Conservation (phyloP, 306 rosid species). For the Gillenia trifoliata region DNA sequence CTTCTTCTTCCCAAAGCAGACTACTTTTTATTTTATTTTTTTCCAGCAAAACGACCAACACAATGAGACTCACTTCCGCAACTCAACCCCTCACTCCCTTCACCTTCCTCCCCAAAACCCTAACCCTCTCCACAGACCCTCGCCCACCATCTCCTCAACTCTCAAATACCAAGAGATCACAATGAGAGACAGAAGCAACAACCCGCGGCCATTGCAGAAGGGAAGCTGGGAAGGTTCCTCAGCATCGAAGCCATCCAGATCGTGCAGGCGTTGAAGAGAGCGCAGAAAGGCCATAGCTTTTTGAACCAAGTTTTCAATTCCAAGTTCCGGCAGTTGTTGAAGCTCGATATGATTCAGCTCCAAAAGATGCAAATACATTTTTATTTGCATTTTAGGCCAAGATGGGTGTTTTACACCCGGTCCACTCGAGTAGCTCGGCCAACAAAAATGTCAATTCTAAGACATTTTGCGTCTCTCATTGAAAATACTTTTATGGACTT, state of each 20-base stretch:
- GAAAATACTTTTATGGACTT: too few relatives aligned
- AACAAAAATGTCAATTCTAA: too few relatives aligned
- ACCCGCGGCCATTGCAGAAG: conserved; percentile 45
- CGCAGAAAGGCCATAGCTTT: conserved; percentile 12
- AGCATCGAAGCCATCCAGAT: conserved; percentile 59
- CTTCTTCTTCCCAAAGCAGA: not conserved
- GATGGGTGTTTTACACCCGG: too few relatives aligned
- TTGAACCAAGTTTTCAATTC: conserved; percentile 31
- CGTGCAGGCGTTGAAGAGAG: conserved; percentile 44
- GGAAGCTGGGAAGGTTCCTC: conserved; percentile 47
- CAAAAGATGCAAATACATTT: too few relatives aligned
- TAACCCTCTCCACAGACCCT: not conserved
- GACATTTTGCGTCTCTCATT: too few relatives aligned
- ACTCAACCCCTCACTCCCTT: not conserved
- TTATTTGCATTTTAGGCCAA: too few relatives aligned
- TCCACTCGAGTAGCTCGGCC: too few relatives aligned
- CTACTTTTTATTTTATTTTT: not conserved
- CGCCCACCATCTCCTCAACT: not conserved
- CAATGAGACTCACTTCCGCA: not conserved
- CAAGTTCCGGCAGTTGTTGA: conserved; percentile 40
- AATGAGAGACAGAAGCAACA: conserved; percentile 44
- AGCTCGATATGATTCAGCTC: conserved; percentile 53
- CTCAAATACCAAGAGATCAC: conserved; percentile 20
- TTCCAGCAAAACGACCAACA: not conserved
- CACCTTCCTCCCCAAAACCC: not conserved